Conservation (phyloP, 2,329 filamentous ascomycete species). For the Aspergillus ustus region DNA sequence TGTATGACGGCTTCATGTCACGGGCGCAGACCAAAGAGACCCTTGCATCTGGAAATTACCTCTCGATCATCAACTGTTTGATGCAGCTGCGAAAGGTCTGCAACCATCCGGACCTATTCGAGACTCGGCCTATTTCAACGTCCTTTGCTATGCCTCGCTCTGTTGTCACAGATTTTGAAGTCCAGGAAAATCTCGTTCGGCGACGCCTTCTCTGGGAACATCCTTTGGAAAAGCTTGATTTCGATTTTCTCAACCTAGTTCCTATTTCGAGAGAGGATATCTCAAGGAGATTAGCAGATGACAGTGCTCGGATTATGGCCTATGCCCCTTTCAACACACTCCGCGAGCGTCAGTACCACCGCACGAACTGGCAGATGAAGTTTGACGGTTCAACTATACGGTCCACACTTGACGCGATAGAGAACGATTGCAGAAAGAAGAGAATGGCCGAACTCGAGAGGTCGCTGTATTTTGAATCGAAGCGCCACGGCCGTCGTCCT, state of each 20-base stretch:
- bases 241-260: conserved; percentile 79
- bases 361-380: conserved; percentile 58
- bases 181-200: conserved; percentile 72
- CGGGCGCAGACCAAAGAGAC: conserved; percentile 88
- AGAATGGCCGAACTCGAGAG: conserved; percentile 80
- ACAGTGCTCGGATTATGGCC: conserved; percentile 69
- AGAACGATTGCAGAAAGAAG: conserved; percentile 70
- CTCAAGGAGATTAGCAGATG: conserved; percentile 57
- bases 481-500: conserved; percentile 78
- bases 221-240: conserved; percentile 67
- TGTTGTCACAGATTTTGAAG: conserved; percentile 72
- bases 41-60: conserved; percentile 88
- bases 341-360: conserved; percentile 69
- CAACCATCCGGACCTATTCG: conserved; percentile 96
- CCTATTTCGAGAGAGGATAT: conserved; percentile 72
- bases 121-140: conserved; percentile 94
- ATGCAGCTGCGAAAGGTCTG: conserved; percentile 98
- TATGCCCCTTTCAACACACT: conserved; percentile 72
- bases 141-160: conserved; percentile 91
- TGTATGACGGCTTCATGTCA: conserved; percentile 96
- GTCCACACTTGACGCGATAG: conserved; percentile 73
- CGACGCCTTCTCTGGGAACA: conserved; percentile 66
- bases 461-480: conserved; percentile 77
- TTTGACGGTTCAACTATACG: conserved; percentile 70
- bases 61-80: conserved; percentile 97